Base-by-base conservation (phyloP, 805 yeast species). In the Pichia occidentalis region DNA sequence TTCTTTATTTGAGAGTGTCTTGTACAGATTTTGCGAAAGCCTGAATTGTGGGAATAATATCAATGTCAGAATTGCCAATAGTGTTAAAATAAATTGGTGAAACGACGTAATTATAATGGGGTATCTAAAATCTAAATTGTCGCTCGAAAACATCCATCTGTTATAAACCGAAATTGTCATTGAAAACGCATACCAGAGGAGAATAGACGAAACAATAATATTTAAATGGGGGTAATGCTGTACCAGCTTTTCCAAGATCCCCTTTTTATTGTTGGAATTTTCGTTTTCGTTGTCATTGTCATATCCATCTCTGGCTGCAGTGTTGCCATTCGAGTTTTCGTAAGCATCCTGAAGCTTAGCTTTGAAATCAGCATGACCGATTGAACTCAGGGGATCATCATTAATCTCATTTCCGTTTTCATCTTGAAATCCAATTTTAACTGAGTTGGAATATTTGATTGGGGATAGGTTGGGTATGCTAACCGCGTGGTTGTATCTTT, bases 141-240 rank as follows among this genome's bases (percentile, higher is more conserved):
- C 56, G 39, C 48, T 68, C 27, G 90, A 88, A 64, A 90, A 92
- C 97, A 90, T 90, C 97, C 97, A 87, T 63, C 88, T 88, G 67
- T 92, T 92, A 64, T 90, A 92, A 22, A 85, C 59, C 7, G 88
- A 79, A 14, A 84, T 74, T 13, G 83, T 61, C 40, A 83, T 64
- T 6, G 88, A 79, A 42, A 80, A 80, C 13, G 69, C 41, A 49
- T 81, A 84, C 94, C 92, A 84, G 20, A 55, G 41, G 18, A 54
- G 10, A 29, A 61, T 62, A 4, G 65, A 55, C 5, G 44, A 6
- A 2, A 52, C 20, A 12, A 56, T 57, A 9, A 50, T 47, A 5
- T 51, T 52, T 7, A 55, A 24, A 39, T 59, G 43, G 8, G 63
- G 63, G 32, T 53, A 57, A 2, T 49, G 32, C 24, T 37, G 27